phyloP scores from a whole-genome alignment of 176 grass and related monocot genomes.

The Eleusine indica region DNA sequence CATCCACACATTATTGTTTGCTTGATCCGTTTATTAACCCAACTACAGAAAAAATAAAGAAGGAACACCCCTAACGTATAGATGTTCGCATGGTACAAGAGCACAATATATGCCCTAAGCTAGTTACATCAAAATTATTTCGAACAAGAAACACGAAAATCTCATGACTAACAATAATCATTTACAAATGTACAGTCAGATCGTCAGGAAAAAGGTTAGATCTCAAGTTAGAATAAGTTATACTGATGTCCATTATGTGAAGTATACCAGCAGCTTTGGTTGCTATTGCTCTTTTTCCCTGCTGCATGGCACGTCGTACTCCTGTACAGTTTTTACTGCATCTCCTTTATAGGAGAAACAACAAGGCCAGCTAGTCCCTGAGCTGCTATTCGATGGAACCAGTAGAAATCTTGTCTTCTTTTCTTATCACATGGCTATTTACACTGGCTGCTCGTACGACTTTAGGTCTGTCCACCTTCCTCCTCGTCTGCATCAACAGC shows the following conservation, averaged over 20 bases:
- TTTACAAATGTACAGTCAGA: constrained; percentile 27
- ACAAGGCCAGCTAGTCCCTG: background rate
- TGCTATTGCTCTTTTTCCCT: background rate
- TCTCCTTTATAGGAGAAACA: constrained; percentile 3
- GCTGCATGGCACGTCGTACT: constrained; percentile 8
- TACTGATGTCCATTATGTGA: background rate
- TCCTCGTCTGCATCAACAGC: constrained; percentile 49
- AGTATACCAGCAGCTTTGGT: background rate
- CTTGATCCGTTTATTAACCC: constrained; percentile 13
- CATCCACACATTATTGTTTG: constrained; percentile 5
- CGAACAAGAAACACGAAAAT: background rate
- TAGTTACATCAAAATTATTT: constrained; percentile 29
- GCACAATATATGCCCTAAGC: constrained; percentile 20
- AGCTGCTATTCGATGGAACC: background rate
- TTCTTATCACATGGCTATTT: constrained; percentile 38
- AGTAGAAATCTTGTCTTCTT: background rate
- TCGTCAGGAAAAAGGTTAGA: background rate
- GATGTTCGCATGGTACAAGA: background rate
- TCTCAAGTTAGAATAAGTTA: constrained; percentile 18
- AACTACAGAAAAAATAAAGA: constrained; percentile 16
- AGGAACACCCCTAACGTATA: background rate
- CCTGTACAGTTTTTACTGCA: background rate
- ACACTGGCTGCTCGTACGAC: constrained; percentile 4
- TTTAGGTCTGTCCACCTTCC: constrained; percentile 39
- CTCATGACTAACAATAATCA: background rate